Base-by-base conservation (phyloP, 495 filamentous ascomycete genomes). In the Saxispiralis lemnorum region DNA sequence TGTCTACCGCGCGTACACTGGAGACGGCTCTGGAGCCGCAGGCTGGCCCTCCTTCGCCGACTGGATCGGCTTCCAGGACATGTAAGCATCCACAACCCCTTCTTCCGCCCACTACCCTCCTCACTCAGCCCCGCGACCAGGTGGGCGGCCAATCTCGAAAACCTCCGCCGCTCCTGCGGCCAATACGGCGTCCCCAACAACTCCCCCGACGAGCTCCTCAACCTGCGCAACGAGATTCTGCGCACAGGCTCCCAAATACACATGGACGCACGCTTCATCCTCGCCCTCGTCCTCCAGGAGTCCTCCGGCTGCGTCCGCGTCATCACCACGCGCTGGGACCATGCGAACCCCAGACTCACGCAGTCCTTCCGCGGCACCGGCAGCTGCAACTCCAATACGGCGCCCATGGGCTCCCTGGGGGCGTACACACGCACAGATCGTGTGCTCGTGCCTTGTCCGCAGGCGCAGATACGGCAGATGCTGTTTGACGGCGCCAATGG, bases 291-390 rank as follows among this genome's bases (percentile, higher is more conserved):
- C 9, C 32, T 55, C 21, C 49, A 55, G 38, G 52, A 55, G 35
- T 52, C 48, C 19, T 12, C 41, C 30, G 52, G 52, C 34, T 48
- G 48, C 31, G 35, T 43, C 6, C 65, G 67, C 32, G 66, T 61
- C n/a, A 56, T 57, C 1, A 61, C 66, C 16, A 68, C 66, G 32
- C 55, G 60, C 43, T 57, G 65, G 41, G 58, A 59, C 17, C 60
- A 70, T 43, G 40, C 12, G 44, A 75, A 75, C 51, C 68, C 69
- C 0, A 70, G 71, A 28, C 55, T 75, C 5, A 73, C 73, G 71
- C 71, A 75, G 24, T 43, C 43, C 6, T 48, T 51, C 44, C 41
- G 47, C 18, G 51, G 51, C 32, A 28, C 34, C 1, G 40, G 40
- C 7, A 33, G 28, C 7, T 43, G 40, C 30, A 43, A 43, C 28